Evolutionary conservation across 2,329 filamentous ascomycete species (phyloP), one percentile per base, ranked within the genome.

Genomic region (Allantophomopsis lycopodina): DNA sequence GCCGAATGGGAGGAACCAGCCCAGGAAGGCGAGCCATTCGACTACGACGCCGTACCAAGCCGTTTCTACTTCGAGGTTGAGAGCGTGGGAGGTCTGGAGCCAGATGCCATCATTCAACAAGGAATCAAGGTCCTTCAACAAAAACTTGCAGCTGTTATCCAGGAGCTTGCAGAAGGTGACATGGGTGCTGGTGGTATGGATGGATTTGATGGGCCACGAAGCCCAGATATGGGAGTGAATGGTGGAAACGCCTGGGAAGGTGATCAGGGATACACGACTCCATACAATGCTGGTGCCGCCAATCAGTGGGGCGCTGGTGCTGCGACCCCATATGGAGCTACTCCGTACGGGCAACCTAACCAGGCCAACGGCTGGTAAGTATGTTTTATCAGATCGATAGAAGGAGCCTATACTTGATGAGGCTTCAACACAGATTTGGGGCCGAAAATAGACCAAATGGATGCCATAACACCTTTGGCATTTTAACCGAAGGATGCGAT

Each of bases 51-150:
- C 8, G 73, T 81, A 16, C 89, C 91, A 5, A 71, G 69, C 44
- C 76, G 75, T 48, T 98, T 95, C 68, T 98, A 95, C 67, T 83
- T 89, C 54, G 87, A 95, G 55, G 81, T 98, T 36, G 91, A 98
- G 60, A 81, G 83, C 36, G 79, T 83, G 31, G 91, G 91, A 30
- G 84, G 79, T 51, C 75, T 96, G 44, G 84, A 91, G 21, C 89
- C 91, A 0, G 89, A 98, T 54, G 73, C 77, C 45, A 91, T 96
- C 50, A 77, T 98, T 38, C 79, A 88, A 51, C 78, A 86, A 52
- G 88, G 87, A 28, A 94, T 98, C 58, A 78, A 82, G 46, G 81
- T 86, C 20, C 66, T 98, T 41, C 91, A 96, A 59, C 75, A 82
- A 49, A 98, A 98, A 64, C 74, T 98, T 30, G 91, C 88, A 2